Evolutionary conservation across 768 basidiomycete genomes (phyloP).

Genomic region (Lepiota brunneoincarnata): DNA sequence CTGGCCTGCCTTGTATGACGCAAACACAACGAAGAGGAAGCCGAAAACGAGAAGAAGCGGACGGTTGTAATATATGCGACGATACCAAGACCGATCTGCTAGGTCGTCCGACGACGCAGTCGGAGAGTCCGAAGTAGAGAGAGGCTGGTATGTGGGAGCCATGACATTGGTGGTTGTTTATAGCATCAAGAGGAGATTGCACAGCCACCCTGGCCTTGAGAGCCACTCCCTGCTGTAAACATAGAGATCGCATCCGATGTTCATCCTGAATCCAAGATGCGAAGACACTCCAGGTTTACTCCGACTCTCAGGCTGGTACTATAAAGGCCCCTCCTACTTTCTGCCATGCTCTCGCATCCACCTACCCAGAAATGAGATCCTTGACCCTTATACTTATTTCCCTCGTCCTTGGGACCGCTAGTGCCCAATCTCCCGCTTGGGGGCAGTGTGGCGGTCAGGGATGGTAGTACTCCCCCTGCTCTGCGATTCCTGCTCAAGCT

Average conservation of each 20-base stretch:
- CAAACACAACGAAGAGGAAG: conserved; percentile 35
- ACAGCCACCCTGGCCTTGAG: conserved; percentile 15
- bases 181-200: conserved; percentile 16
- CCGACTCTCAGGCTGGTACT: background rate
- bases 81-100: conserved; percentile 14
- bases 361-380: conserved; percentile 12
- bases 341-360: background rate
- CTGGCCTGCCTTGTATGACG: conserved; percentile 42
- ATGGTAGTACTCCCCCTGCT: conserved; percentile 24
- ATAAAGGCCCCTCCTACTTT: too few species aligned
- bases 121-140: conserved; percentile 17
- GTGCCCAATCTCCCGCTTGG: conserved; percentile 38
- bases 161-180: conserved; percentile 18
- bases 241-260: background rate
- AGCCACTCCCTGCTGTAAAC: background rate
- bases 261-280: background rate
- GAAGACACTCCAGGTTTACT: background rate
- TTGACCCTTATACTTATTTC: conserved; percentile 12
- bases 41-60: conserved; percentile 30
- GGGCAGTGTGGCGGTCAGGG: conserved; percentile 42
- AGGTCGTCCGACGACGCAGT: conserved; percentile 22
- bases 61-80: conserved; percentile 10
- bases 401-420: conserved; percentile 17
- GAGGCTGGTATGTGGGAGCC: conserved; percentile 22
- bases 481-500: background rate